Base-by-base conservation (phyloP, 2,329 filamentous ascomycete species). In the Pseudohalonectria lignicola region DNA sequence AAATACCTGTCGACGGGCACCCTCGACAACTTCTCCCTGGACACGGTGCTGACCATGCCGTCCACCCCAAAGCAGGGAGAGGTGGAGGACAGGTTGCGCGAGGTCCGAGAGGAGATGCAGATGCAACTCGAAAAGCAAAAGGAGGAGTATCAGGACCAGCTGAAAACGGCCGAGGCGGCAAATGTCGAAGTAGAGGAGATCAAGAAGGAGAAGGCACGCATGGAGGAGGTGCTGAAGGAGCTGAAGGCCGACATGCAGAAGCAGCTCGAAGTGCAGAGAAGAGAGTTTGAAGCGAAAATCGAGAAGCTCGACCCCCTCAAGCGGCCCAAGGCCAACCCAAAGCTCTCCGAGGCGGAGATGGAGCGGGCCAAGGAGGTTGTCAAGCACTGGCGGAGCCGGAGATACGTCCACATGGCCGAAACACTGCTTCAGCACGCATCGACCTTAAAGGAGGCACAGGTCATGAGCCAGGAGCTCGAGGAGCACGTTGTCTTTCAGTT, bases 1-100 rank as follows among this genome's bases (percentile, higher is more conserved):
- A 96, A 96, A 53, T 96, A 96, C 59, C 76, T 94, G 64, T 95
- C 88, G 3, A 92, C 83, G 39, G 90, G 90, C 2, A 95, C 90
- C 0, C 71, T 96, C 38, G 92, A 98, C 60, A 95, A 94, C 54
- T 92, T 95, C 52, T 96, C 90, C 2, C 69, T 98, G 13, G 92
- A 98, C 55, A 98, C 92, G 2, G 82, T 81, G 11, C 69, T 98
- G 36, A 98, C 92, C 0, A 87, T 95, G 71, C 92, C 92, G 2
- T 93, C 87, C 0, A 96, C 90, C 0, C 92, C 92, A 3, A 84
- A 77, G 43, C 79, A 82, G 43, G 75, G 73, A 18, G 86, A 88
- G 40, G 74, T 79, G 1, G 86, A 90, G 34, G 82, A 90, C 19
- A 75, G 72, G 43, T 64, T 94, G 45, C 79, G 76, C 43, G 75